Evolutionary conservation across 1,284 basidiomycete genomes (phyloP).

Genomic region (Kwoniella shivajii): DNA sequence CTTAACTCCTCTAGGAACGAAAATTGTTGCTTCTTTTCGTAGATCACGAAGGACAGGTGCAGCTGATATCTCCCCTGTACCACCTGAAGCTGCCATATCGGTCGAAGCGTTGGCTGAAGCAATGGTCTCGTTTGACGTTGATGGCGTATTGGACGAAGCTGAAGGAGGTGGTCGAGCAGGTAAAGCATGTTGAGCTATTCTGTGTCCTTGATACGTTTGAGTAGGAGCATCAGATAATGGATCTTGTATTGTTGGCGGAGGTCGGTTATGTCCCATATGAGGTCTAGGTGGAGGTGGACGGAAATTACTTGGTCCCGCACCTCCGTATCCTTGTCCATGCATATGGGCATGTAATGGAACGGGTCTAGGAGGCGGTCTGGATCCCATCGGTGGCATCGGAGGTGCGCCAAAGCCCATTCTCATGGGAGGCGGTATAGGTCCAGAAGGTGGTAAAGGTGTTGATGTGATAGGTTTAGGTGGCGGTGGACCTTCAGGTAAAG

Average conservation of each 20-base stretch:
- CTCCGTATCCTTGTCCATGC: constrained; percentile 1
- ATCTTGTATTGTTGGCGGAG: constrained; percentile 43
- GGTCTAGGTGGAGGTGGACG: constrained; percentile 24
- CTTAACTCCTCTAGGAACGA: constrained; percentile 66
- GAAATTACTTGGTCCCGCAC: constrained; percentile 13
- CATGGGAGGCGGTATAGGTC: constrained; percentile 29
- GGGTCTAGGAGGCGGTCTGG: constrained; percentile 6
- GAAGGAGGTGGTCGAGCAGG: constrained; percentile 25
- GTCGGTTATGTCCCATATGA: constrained; percentile 25
- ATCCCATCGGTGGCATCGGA: constrained; percentile 14
- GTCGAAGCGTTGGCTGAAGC: constrained; percentile 25
- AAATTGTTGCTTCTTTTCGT: constrained; percentile 86
- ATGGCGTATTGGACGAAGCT: constrained; percentile 10
- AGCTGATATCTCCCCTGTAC: constrained; percentile 62
- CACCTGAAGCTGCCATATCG: constrained; percentile 35
- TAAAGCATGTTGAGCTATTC: constrained; percentile 35
- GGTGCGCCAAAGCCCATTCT: constrained; percentile 23
- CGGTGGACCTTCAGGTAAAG: constrained; percentile 55
- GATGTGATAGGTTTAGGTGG: constrained; percentile 38
- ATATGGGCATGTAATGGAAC: constrained; percentile 6
- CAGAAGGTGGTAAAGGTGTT: constrained; percentile 13
- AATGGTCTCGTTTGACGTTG: too few relatives aligned
- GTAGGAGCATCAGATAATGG: constrained; percentile 50
- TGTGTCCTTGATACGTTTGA: constrained; percentile 48
- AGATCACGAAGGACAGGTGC: constrained; percentile 83